These are phyloP conservation scores for Herpotrichia juniperi DNA, from an alignment of 2,329 filamentous ascomycete genomes.

Conservation along the genomic window DNA sequence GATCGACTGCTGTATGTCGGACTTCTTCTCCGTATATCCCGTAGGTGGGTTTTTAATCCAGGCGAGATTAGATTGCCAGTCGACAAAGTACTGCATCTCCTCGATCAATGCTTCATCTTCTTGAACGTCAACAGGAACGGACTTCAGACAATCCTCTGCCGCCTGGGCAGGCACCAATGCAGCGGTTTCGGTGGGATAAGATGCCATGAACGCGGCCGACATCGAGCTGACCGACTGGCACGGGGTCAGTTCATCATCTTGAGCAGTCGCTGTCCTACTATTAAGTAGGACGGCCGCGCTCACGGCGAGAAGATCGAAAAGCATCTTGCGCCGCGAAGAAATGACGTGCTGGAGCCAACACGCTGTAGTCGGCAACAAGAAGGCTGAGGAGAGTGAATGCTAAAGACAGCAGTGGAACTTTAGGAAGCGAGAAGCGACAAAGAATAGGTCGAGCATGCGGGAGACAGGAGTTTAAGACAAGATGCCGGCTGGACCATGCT, in stretches of 20 bases:
- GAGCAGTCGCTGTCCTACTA: constrained; percentile 18
- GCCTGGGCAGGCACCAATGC: constrained; percentile 19
- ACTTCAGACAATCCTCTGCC: constrained; percentile 29
- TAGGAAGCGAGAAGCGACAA: neutral
- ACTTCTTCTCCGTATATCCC: constrained; percentile 32
- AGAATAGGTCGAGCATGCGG: constrained; percentile 3
- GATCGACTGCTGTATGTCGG: constrained; percentile 36
- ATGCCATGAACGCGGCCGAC: constrained; percentile 18
- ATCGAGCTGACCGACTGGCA: constrained; percentile 21
- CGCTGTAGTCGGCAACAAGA: neutral
- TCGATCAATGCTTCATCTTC: constrained; percentile 23
- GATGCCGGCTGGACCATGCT: neutral
- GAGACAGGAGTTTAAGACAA: constrained; percentile 14
- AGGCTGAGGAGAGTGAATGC: neutral
- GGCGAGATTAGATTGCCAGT: constrained; percentile 39
- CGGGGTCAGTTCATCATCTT: constrained; percentile 9
- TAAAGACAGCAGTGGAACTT: neutral
- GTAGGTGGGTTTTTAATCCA: constrained; percentile 37
- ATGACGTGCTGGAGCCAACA: neutral
- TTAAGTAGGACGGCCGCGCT: constrained; percentile 22
- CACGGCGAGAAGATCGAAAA: constrained; percentile 18
- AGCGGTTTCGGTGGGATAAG: constrained; percentile 15
- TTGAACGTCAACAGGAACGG: constrained; percentile 29
- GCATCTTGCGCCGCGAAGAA: constrained; percentile 7
- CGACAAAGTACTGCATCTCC: constrained; percentile 25